Conservation (phyloP, 768 basidiomycete genomes). For the Macrolepiota albuminosa region DNA sequence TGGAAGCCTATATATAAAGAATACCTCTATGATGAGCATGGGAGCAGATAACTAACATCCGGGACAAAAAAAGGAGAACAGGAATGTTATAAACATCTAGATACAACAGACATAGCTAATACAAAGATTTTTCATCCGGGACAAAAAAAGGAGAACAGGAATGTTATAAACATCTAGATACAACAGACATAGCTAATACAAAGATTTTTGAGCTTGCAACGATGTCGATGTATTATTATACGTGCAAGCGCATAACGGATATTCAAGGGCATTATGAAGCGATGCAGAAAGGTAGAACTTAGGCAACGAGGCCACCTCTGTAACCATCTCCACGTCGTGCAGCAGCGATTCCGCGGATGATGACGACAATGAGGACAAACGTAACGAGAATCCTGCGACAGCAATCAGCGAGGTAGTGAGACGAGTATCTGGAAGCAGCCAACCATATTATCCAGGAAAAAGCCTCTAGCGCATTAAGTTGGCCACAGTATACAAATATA, state of each 20-base stretch:
- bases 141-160: no score
- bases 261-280: not conserved
- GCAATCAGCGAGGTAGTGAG: not conserved
- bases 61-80: not conserved
- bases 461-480: constrained; percentile 69
- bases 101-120: not conserved
- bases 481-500: constrained; percentile 60
- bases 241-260: not conserved
- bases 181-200: not conserved
- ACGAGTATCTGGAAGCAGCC: constrained; percentile 17
- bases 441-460: constrained; percentile 78
- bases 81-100: not conserved
- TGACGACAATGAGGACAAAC: constrained; percentile 50
- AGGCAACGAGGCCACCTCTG: constrained; percentile 45
- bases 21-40: constrained; percentile 60
- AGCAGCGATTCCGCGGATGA: constrained; percentile 55
- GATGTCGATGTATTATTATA: not conserved
- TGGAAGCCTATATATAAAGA: constrained; percentile 67
- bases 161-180: not conserved
- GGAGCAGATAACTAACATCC: constrained; percentile 15
- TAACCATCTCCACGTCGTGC: constrained; percentile 66
- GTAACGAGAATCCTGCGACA: constrained; percentile 57
- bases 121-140: not conserved
- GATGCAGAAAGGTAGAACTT: not conserved
- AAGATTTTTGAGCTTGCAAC: not conserved